Evolutionary conservation across 176 grass and related monocot genomes (phyloP).

Genomic region (Melocanna baccifera): DNA sequence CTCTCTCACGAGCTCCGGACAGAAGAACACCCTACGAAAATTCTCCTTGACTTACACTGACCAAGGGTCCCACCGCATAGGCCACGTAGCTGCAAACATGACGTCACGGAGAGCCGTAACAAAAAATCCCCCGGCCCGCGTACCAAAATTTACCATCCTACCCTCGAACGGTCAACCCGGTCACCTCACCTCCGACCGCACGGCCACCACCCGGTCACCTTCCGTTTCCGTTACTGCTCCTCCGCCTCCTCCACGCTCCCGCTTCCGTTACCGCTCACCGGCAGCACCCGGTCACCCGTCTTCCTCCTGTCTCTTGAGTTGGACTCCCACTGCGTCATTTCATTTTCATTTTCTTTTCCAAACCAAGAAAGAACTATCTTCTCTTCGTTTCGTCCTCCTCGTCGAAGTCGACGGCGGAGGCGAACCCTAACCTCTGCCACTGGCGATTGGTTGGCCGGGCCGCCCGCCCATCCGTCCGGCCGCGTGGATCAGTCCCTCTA

Average conservation of each 20-base stretch:
- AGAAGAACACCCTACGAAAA: too few relatives aligned
- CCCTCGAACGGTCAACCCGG: neutral
- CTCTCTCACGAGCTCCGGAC: neutral
- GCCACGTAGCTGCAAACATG: too few relatives aligned
- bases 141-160: neutral
- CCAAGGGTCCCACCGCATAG: neutral
- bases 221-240: neutral
- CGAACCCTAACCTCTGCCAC: neutral
- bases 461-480: neutral
- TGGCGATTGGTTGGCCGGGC: neutral
- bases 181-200: too few relatives aligned
- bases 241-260: neutral
- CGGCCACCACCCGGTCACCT: too few relatives aligned
- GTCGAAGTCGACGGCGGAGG: constrained; percentile 12
- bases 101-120: too few relatives aligned
- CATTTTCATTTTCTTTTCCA: neutral
- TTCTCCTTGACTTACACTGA: too few relatives aligned
- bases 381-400: neutral
- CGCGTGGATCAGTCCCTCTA: neutral
- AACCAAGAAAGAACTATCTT: neutral
- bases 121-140: neutral
- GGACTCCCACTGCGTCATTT: too few relatives aligned
- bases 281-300: neutral
- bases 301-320: neutral
- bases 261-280: neutral